A percentile compares a stretch with the other conserved stretches of the same genome.
Conservation (phyloP, 164 flowering plant species). For the Vitis rupestris region DNA sequence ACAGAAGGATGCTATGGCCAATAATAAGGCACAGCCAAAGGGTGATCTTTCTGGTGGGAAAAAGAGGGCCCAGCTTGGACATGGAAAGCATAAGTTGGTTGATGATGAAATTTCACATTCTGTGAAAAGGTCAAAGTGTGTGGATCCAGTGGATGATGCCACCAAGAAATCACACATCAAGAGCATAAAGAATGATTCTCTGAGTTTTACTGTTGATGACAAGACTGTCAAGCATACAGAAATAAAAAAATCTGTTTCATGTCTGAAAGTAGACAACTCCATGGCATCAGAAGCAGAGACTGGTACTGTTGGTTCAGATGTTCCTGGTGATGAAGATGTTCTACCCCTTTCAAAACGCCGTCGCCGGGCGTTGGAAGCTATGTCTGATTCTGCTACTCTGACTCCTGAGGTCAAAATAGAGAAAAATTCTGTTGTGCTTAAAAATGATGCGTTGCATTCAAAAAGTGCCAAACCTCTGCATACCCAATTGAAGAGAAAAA, state of each 20-base stretch:
- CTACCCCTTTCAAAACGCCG: conserved; percentile 55
- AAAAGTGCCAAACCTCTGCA: conserved; percentile 23
- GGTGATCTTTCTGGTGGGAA: conserved; percentile 25
- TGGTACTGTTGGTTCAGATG: conserved; percentile 23
- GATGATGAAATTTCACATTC: conserved; percentile 32
- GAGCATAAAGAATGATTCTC: conserved; percentile 27
- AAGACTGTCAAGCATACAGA: conserved; percentile 27
- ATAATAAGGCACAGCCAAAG: conserved; percentile 21
- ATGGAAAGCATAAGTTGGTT: conserved; percentile 30
- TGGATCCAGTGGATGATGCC: conserved; percentile 25
- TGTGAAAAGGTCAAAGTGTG: conserved; percentile 40
- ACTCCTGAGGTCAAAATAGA: conserved; percentile 26
- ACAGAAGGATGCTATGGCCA: conserved; percentile 16
- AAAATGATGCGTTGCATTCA: conserved; percentile 28
- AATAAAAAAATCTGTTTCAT: conserved; percentile 22
- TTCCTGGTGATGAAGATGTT: conserved; percentile 50
- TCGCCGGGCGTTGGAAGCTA: conserved; percentile 47
- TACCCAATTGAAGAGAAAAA: conserved; percentile 31
- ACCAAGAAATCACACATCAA: conserved; percentile 20
- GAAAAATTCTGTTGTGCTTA: conserved; percentile 17
- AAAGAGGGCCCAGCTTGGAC: conserved; percentile 27
- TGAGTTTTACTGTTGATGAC: conserved; percentile 22
- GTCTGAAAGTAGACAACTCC: conserved; percentile 28
- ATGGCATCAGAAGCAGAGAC: conserved; percentile 24
- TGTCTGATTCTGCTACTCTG: conserved; percentile 32